Base-by-base conservation (phyloP, 108 stramenopile species). In the Fragilaria radians region DNA sequence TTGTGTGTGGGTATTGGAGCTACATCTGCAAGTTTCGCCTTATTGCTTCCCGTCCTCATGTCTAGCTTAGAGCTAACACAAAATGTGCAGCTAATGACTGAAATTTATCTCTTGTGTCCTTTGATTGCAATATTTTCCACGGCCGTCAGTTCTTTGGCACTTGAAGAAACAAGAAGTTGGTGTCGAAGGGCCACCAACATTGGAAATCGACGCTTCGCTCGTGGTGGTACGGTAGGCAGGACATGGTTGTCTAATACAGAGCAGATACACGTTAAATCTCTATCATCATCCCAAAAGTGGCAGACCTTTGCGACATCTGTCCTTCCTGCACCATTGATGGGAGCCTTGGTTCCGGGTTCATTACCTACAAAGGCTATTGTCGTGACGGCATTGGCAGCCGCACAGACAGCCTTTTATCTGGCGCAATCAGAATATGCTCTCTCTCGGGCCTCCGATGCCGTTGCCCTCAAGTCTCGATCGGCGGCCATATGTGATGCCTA, bases 401-500 rank as follows among this genome's bases (percentile, higher is more conserved):
- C 85, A 7, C 87, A 95, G 61, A 71, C 80, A 29, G 94, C 94
- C 0, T 92, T 79, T 65, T 85, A 77, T 71, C 59, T 95, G 54
- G 80, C 88, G 0, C 56, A 73, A 53, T 74, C 78, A 7, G 94
- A 95, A 66, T 70, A 76, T 56, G 61, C 59, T 24, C 29, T 95
- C 58, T 81, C 87, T 0, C 68, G 85, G 21, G 88, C 88, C 0
- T 78, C 79, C 5, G 90, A 95, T 63, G 88, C 90, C 18, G 89
- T 91, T n/a, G 94, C 94, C 7, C 48, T 86, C 22, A 91, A 91
- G 59, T 71, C 81, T 32, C 77, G 93, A 28, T 82, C 81, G 61
- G 89, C 89, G 4, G 93, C 93, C 24, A 82, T 91, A 23, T 86
- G 85, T 66, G 89, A 91, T 61, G 85, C 89, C 7, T 95, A 95